These are phyloP conservation scores for Tricholoma terreum DNA, from an alignment of 768 basidiomycete species.

Conservation along the genomic window DNA sequence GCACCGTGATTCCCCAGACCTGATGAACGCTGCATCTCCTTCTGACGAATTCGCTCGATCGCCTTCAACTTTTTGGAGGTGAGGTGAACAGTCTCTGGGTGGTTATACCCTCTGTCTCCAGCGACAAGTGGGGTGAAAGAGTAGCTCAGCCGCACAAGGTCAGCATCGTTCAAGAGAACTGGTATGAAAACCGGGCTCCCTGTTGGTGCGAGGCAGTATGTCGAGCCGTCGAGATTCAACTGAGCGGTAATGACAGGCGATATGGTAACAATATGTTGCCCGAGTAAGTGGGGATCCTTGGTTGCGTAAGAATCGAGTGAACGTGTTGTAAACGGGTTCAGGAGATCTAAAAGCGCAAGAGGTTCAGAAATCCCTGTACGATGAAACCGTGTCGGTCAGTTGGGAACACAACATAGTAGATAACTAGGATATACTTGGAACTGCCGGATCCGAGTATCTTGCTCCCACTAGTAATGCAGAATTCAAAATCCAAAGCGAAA, in stretches of 20 bases:
- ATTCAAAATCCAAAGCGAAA: constrained; percentile 58
- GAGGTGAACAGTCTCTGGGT: constrained; percentile 54
- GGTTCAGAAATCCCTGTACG: constrained; percentile 41
- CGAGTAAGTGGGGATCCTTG: constrained; percentile 63
- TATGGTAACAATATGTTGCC: constrained; percentile 89
- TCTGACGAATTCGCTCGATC: constrained; percentile 58
- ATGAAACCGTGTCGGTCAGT: constrained; percentile 27
- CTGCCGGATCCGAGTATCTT: constrained; percentile 40
- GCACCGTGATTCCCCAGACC: constrained; percentile 38
- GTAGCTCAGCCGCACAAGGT: constrained; percentile 65
- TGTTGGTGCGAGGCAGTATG: constrained; percentile 68
- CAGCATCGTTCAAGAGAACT: constrained; percentile 86
- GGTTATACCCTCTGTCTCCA: constrained; percentile 37
- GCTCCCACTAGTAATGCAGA: constrained; percentile 70
- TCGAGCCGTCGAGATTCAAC: constrained; percentile 71
- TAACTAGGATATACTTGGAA: neutral
- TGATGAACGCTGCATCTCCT: constrained; percentile 42
- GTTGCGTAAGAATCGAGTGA: constrained; percentile 41
- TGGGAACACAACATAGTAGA: neutral
- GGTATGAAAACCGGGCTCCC: constrained; percentile 66
- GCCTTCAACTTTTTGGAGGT: constrained; percentile 61
- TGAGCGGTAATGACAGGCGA: constrained; percentile 92
- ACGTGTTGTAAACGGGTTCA: constrained; percentile 50
- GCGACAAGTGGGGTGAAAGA: constrained; percentile 61
- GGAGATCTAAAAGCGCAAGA: constrained; percentile 45